Evolutionary conservation across 139 green algal species (phyloP).

Genomic region (Nannochloris sp.): DNA sequence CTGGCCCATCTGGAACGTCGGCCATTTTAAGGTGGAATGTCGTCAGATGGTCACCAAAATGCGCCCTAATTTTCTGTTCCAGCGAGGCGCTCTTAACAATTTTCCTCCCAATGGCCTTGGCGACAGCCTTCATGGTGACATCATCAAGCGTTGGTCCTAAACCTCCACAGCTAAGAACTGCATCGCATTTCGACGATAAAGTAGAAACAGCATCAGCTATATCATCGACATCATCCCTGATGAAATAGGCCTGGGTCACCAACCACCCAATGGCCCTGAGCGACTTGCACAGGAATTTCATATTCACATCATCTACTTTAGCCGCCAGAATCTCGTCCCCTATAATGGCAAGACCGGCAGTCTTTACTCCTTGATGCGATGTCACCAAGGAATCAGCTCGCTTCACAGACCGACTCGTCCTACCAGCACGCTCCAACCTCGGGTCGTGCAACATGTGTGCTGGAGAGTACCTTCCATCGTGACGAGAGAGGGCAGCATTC

Average conservation of each 20-base stretch:
- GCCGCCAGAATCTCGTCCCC: constrained; percentile 47
- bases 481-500: constrained; percentile 58
- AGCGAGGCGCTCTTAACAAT: constrained; percentile 34
- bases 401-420: constrained; percentile 4
- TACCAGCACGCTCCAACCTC: constrained; percentile 60
- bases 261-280: constrained; percentile 37
- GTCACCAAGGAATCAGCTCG: not conserved
- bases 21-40: constrained; percentile 80
- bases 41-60: constrained; percentile 61
- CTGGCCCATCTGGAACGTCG: constrained; percentile 40
- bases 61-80: constrained; percentile 40
- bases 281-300: constrained; percentile 59
- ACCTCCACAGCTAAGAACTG: constrained; percentile 37
- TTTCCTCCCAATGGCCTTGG: constrained; percentile 28
- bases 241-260: constrained; percentile 44
- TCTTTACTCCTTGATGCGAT: not conserved
- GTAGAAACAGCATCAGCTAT: constrained; percentile 38
- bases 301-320: constrained; percentile 68
- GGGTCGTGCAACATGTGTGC: constrained; percentile 67
- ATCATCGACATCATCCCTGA: constrained; percentile 57
- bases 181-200: constrained; percentile 3
- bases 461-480: constrained; percentile 66
- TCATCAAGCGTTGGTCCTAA: constrained; percentile 25
- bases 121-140: constrained; percentile 45
- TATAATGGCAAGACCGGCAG: constrained; percentile 26